phyloP scores from a whole-genome alignment of 345 rosid genomes.

The Kandelia obovata region DNA sequence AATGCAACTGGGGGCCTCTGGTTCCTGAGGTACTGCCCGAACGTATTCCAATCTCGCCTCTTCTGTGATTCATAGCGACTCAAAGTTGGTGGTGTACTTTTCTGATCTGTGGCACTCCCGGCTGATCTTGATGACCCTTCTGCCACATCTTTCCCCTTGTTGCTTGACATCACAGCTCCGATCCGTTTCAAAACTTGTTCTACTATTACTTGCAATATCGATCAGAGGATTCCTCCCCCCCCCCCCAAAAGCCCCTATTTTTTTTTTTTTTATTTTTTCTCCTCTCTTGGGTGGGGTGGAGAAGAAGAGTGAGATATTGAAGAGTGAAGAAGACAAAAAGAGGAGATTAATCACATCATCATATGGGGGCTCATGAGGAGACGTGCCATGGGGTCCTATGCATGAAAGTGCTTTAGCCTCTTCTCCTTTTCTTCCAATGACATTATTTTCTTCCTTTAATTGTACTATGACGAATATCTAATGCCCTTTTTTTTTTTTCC shows the following conservation, averaged over 20 bases:
- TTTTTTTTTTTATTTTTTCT: background rate
- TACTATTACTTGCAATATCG: background rate
- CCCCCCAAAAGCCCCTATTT: too few species aligned
- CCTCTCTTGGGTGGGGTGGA: too few species aligned
- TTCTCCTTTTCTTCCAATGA: conserved; percentile 42
- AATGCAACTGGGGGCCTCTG: conserved; percentile 74
- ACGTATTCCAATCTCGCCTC: conserved; percentile 85
- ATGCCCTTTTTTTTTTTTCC: conserved; percentile 18
- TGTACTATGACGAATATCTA: conserved; percentile 48
- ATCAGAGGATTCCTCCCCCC: too few species aligned
- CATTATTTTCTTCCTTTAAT: conserved; percentile 51
- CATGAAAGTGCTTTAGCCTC: conserved; percentile 50
- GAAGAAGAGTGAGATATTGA: conserved; percentile 5
- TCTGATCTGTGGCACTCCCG: background rate
- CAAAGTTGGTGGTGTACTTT: conserved; percentile 35
- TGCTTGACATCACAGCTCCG: conserved; percentile 9
- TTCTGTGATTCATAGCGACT: conserved; percentile 87
- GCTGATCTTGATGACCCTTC: conserved; percentile 41
- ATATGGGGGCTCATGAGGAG: conserved; percentile 40
- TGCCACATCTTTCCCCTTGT: conserved; percentile 66
- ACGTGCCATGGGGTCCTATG: conserved; percentile 42
- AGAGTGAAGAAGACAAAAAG: conserved; percentile 6
- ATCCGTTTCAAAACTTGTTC: background rate
- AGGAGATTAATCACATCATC: conserved; percentile 20
- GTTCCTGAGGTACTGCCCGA: conserved; percentile 79